phyloP scores from a whole-genome alignment of 1,284 basidiomycete species.

The Ganoderma meredithae region DNA sequence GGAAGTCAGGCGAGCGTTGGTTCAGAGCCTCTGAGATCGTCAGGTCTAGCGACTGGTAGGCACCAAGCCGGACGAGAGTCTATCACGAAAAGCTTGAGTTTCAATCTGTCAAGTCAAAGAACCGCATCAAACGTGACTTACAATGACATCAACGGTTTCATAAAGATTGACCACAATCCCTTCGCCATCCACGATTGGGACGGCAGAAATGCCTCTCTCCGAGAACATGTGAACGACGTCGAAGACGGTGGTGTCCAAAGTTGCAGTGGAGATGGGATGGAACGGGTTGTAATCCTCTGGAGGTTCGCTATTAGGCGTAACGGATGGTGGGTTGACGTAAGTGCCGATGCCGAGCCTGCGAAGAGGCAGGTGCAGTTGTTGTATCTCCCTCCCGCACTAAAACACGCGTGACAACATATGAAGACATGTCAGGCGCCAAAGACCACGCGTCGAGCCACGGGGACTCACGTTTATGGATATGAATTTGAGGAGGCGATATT shows the following conservation, averaged over 20 bases:
- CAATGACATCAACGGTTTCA: conserved; percentile 99
- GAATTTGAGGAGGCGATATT: conserved; percentile 98
- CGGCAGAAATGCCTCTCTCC: conserved; percentile 93
- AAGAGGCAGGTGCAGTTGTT: conserved; percentile 80
- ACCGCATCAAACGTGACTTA: conserved; percentile 52
- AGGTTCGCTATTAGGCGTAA: conserved; percentile 46
- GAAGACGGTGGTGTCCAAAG: conserved; percentile 91
- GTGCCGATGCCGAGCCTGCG: conserved; percentile 94
- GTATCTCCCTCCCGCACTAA: conserved; percentile 78
- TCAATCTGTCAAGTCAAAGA: conserved; percentile 18
- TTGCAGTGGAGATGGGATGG: conserved; percentile 93
- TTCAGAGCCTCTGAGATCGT: conserved; percentile 95
- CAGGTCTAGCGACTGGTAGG: conserved; percentile 93
- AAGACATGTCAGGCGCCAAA: conserved; percentile 21
- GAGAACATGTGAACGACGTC: conserved; percentile 99
- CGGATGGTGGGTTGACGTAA: conserved; percentile 67
- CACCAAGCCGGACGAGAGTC: conserved; percentile 95
- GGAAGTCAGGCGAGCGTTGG: conserved; percentile 92
- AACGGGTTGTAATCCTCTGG: conserved; percentile 71
- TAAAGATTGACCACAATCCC: conserved; percentile 97
- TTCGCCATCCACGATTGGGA: conserved; percentile 94
- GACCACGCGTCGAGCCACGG: conserved; percentile 17
- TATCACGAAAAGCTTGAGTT: conserved; percentile 42
- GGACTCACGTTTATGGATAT: conserved; percentile 94
- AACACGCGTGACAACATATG: conserved; percentile 16